Base-by-base conservation (phyloP, 2,329 filamentous ascomycete species). In the Aspergillus jensenii region DNA sequence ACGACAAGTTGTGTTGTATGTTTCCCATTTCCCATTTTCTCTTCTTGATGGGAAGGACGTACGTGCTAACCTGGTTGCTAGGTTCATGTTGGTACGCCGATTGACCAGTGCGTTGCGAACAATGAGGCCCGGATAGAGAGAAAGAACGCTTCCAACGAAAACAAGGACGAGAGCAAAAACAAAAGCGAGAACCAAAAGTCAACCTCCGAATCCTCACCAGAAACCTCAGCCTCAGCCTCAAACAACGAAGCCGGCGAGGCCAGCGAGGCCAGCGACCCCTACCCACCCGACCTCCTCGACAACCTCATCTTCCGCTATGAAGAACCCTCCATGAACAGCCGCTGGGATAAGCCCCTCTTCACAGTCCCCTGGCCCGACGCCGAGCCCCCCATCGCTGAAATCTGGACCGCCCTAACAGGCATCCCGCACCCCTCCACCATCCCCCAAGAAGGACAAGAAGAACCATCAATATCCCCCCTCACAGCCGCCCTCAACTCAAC, bases 221-320 rank as follows among this genome's bases (percentile, higher is more conserved):
- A 37, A 15, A 37, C 14, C 5, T n/a, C 35, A 6, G 0, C 33
- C 9, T 35, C 33, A 35, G 8, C 25, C 44, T 52, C 27, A 59
- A 39, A 46, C 65, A 31, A 31, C 31, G 50, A 52, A 31, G 37
- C 44, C 23, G 40, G 52, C n/a, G 62, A 68, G 40, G 43, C 56
- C 11, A 72, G 75, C 62, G 71, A 68, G 37, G 40, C 56, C 11
- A 73, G 75, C 61, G 71, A 75, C 64, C 67, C 64, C 3, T 87
- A 87, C 65, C 78, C 79, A 0, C 69, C 81, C 5, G 81, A 83
- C 15, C 80, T 86, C 53, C 84, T 87, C 64, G 79, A 85, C 61
- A 87, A 87, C 66, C 80, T 88, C 44, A 80, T 87, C 64, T 87
- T 86, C 72, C 79, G 86, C 58, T 88, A 87, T 68, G 86, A 88